Conservation (phyloP, 257 asterid species). For the Nicotiana obtusifolia region DNA sequence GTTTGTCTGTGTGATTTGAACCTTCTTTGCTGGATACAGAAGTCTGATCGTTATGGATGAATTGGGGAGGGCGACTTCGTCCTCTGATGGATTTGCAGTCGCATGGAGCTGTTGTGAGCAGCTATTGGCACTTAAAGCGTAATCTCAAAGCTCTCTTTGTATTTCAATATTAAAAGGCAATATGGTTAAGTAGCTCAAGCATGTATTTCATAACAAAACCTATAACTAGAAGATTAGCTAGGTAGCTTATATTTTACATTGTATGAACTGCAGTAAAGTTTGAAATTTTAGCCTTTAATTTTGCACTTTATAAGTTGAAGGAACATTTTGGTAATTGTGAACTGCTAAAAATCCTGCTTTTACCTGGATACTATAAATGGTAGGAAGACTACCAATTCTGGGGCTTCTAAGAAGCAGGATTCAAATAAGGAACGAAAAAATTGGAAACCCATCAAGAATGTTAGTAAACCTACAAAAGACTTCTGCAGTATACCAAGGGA, state of each 20-base stretch:
- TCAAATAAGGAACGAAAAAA: not conserved
- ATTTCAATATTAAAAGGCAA: not conserved
- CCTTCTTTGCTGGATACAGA: conserved; percentile 37
- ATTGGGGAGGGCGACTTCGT: conserved; percentile 96
- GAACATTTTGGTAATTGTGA: not conserved
- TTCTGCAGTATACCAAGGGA: not conserved
- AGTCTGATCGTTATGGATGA: conserved; percentile 95
- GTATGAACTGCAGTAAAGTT: not conserved
- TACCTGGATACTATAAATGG: not conserved
- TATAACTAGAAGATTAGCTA: too few relatives aligned
- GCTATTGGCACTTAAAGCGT: conserved; percentile 80
- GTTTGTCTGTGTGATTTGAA: not conserved
- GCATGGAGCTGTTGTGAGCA: conserved; percentile 99
- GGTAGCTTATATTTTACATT: not conserved
- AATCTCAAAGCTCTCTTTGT: conserved; percentile 20
- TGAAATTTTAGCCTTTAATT: not conserved
- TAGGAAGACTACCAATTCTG: not conserved
- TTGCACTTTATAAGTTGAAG: not conserved
- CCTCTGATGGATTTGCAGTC: conserved; percentile 94
- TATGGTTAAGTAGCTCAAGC: not conserved
- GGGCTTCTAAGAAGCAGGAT: not conserved
- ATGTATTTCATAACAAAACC: not conserved
- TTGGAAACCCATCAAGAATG: not conserved
- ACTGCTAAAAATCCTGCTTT: not conserved
- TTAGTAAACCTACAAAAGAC: too few relatives aligned